Evolutionary conservation across 306 rosid species (phyloP).

Genomic region (Datisca glomerata): DNA sequence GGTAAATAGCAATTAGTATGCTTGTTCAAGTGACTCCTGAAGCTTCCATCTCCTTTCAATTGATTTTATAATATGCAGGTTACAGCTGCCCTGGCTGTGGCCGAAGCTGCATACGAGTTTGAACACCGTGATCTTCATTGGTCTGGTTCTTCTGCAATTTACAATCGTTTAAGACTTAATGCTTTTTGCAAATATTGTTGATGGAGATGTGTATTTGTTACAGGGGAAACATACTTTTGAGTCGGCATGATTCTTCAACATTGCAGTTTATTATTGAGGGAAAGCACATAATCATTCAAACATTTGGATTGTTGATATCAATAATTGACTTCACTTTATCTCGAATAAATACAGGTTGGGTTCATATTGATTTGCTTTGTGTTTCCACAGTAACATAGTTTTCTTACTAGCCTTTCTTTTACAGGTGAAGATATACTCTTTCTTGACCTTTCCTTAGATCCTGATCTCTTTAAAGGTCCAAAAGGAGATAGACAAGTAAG

Average conservation of each 20-base stretch:
- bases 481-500: slow-evolving; percentile 83
- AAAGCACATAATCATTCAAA: slow-evolving; percentile 35
- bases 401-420: slow-evolving; percentile 10
- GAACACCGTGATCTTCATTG: slow-evolving; percentile 99
- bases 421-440: slow-evolving; percentile 71
- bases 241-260: slow-evolving; percentile 46
- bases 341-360: slow-evolving; percentile 73
- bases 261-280: slow-evolving; percentile 75
- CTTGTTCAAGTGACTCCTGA: slow-evolving; percentile 12
- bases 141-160: slow-evolving; percentile 27
- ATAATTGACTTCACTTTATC: slow-evolving; percentile 87
- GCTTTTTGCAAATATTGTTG: slow-evolving; percentile 10
- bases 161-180: slow-evolving; percentile 1
- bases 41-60: slow-evolving; percentile 9
- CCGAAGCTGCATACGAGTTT: slow-evolving; percentile 87
- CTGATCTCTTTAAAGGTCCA: slow-evolving; percentile 67
- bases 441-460: slow-evolving; percentile 74
- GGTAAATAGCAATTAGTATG: slow-evolving; percentile 27
- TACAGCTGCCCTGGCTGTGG: slow-evolving; percentile 78
- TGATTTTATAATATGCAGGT: slow-evolving; percentile 30
- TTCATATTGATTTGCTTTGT: not conserved
- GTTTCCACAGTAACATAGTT: slow-evolving; percentile 8
- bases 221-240: slow-evolving; percentile 87
- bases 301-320: slow-evolving; percentile 66
- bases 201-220: slow-evolving; percentile 17